Evolutionary conservation across 345 rosid genomes (phyloP).

Genomic region (Anacardium occidentale): DNA sequence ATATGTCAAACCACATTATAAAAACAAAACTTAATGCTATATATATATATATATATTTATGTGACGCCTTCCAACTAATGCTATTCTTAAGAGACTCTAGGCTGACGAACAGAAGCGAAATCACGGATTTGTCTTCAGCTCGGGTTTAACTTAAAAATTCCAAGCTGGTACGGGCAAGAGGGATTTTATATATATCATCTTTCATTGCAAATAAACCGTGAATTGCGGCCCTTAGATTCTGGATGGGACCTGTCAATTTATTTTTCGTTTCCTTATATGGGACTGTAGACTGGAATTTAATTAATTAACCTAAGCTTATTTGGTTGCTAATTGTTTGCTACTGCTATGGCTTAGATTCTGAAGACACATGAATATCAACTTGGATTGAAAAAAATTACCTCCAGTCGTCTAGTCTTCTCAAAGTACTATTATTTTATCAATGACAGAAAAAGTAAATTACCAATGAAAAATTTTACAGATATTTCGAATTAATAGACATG

Average conservation of each 20-base stretch:
- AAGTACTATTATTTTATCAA: no score
- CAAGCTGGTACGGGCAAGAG: not conserved
- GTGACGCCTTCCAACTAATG: not conserved
- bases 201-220: not conserved
- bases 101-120: not conserved
- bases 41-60: no score
- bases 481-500: no score
- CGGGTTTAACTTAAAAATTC: not conserved
- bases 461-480: no score
- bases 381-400: no score
- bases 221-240: not conserved
- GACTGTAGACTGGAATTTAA: not conserved
- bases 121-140: constrained; percentile 9
- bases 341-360: no score
- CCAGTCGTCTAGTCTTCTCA: no score
- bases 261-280: not conserved
- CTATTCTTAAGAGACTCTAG: not conserved
- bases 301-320: not conserved
- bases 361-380: no score
- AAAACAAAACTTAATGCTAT: no score
- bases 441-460: no score
- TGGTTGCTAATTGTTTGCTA: not conserved
- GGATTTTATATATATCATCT: constrained; percentile 9
- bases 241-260: not conserved
- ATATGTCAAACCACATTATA: no score